These are phyloP conservation scores for Scheffersomyces segobiensis DNA, from an alignment of 1,139 yeast species.

Conservation along the genomic window DNA sequence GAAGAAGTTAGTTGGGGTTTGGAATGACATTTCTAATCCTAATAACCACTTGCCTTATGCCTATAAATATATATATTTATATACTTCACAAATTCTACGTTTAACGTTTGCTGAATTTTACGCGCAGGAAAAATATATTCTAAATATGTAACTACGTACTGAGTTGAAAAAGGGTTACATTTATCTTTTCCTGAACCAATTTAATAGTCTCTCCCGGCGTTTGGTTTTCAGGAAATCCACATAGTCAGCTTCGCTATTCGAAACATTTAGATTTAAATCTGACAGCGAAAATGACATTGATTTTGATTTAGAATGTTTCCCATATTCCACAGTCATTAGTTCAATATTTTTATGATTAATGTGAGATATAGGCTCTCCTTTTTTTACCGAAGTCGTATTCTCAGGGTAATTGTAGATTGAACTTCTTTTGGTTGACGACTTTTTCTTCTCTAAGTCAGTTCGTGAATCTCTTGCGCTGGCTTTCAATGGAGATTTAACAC, in stretches of 20 bases:
- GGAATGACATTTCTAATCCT: conserved; percentile 17
- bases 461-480: not conserved
- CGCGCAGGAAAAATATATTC: conserved; percentile 10
- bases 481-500: not conserved
- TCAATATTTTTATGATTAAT: not conserved
- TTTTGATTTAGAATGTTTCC: conserved; percentile 16
- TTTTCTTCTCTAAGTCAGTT: not conserved
- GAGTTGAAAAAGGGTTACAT: not conserved
- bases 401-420: not conserved
- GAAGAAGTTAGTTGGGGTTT: conserved; percentile 28
- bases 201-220: conserved; percentile 15
- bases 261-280: conserved; percentile 14
- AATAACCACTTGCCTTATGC: conserved; percentile 5
- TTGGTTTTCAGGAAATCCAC: conserved; percentile 7
- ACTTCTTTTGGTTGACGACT: not conserved
- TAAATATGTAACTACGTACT: conserved; percentile 1
- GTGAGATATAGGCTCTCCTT: not conserved
- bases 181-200: conserved; percentile 17
- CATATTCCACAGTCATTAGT: not conserved
- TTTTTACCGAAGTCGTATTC: not conserved
- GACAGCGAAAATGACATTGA: conserved; percentile 17
- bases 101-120: conserved; percentile 3
- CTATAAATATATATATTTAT: not conserved
- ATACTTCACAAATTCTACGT: not conserved
- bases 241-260: conserved; percentile 7